Base-by-base conservation (phyloP, 1,139 yeast genomes). In the Debaryomycetaceae sp. region DNA sequence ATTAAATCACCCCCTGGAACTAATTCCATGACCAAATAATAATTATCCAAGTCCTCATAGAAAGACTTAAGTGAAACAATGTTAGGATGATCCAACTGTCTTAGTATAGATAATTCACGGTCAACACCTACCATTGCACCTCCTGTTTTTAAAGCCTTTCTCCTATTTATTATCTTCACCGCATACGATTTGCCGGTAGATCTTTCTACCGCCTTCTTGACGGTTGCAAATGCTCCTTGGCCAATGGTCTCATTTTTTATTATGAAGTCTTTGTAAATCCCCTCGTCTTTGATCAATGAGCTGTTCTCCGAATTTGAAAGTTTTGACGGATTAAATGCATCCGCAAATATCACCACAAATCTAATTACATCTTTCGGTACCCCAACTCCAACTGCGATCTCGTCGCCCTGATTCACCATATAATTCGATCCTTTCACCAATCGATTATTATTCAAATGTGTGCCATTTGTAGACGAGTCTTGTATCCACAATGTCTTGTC, bases 1-100 rank as follows among this genome's bases (percentile, higher is more conserved):
- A 92, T 92, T 44, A 92, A 67, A 59, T 92, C 98, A n/a, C 98
- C 98, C 7, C 97, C 97, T 1, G 95, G 83, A 15, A 92, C 94
- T 51, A 83, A 84, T 56, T 92, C 98, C 97, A 92, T 91, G 4
- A 92, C 91, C 47, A 92, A 71, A 58, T 87, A 92, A 59, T 87
- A 87, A 52, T 78, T 79, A 44, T 83, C 86, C 9, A 71, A 65
- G 57, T 91, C 97, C 57, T 89, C 96, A 56, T 82, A 89, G 52
- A 86, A 87, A 6, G 89, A 92, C 53, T 85, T 82, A 41, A 92
- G 70, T 34, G 81, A 71, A 6, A 91, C 97, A 33, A 92, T 87
- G 46, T 89, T 81, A 4, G 94, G 89, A 59, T 91, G 97, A 52
- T 87, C 77, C 35, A 91, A 63, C 52, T 83, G 76, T 49, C 85